Percentiles rank a stretch among this genome's conserved stretches.
These are phyloP conservation scores for Ceratocystis smalleyi DNA, from an alignment of 2,329 filamentous ascomycete species.

Conservation along the genomic window DNA sequence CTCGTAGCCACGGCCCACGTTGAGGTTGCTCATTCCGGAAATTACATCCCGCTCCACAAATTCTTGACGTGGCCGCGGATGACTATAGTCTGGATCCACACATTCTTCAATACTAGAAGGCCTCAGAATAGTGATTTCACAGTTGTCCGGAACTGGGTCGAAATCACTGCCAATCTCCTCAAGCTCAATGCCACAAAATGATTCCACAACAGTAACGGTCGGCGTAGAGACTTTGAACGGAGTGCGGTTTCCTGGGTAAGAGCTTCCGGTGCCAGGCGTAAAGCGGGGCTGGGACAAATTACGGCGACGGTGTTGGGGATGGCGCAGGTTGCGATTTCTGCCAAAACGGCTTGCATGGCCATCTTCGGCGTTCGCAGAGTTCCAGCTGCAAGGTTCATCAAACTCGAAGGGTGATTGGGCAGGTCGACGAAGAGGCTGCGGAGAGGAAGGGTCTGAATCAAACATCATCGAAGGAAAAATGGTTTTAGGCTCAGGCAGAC, in stretches of 20 bases:
- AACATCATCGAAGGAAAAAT: not conserved
- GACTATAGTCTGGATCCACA: slow-evolving; percentile 27
- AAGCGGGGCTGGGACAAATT: slow-evolving; percentile 4
- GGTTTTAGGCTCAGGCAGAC: not conserved
- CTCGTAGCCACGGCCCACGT: slow-evolving; percentile 26
- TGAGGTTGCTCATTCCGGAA: slow-evolving; percentile 22
- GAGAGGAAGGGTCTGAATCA: not conserved
- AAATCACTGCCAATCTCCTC: not conserved
- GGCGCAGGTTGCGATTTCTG: not conserved
- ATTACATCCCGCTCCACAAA: not conserved
- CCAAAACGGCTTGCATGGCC: not conserved
- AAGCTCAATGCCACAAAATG: not conserved
- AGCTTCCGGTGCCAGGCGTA: not conserved
- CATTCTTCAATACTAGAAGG: slow-evolving; percentile 24
- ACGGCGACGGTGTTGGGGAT: not conserved
- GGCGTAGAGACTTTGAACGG: not conserved
- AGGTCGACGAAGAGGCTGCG: slow-evolving; percentile 6
- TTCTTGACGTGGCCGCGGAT: slow-evolving; percentile 27
- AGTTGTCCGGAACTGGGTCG: not conserved
- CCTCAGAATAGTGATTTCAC: slow-evolving; percentile 5
- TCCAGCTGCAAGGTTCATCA: slow-evolving; percentile 8
- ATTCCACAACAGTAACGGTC: slow-evolving; percentile 1
- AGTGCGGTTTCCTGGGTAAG: not conserved
- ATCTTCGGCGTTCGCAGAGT: slow-evolving; percentile 6
- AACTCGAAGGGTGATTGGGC: slow-evolving; percentile 9